Conservation (phyloP, 2,329 filamentous ascomycete genomes). For the Nakataea oryzae region DNA sequence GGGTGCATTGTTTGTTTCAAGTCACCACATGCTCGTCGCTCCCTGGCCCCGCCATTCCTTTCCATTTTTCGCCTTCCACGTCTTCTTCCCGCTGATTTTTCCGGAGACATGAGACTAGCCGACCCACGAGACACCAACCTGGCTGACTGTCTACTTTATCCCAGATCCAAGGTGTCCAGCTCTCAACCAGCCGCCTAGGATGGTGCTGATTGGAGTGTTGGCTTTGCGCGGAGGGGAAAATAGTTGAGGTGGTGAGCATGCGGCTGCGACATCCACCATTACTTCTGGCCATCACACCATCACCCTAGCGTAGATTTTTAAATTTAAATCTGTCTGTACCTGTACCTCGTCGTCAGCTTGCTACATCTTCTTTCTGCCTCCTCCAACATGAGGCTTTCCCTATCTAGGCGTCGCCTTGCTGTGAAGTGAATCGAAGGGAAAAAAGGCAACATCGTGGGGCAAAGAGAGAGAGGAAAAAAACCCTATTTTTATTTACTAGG, state of each 20-base stretch:
- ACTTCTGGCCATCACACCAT: background rate
- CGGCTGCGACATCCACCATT: background rate
- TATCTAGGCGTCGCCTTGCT: background rate
- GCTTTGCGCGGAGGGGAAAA: background rate
- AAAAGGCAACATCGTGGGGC: no score
- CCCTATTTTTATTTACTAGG: no score
- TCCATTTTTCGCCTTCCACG: background rate
- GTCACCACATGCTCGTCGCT: background rate
- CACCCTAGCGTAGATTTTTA: background rate
- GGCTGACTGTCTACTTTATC: background rate
- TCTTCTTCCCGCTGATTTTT: background rate
- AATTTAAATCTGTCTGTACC: background rate
- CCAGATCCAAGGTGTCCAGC: background rate
- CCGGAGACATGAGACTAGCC: background rate
- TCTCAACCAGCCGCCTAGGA: background rate
- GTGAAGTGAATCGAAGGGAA: background rate
- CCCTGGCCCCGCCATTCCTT: background rate
- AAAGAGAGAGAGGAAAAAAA: no score
- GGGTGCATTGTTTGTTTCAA: background rate
- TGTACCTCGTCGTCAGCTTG: background rate
- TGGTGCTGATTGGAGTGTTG: background rate
- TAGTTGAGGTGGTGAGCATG: background rate
- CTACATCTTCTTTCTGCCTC: background rate
- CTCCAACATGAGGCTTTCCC: background rate
- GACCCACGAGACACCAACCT: background rate